A percentile compares a stretch with the other conserved stretches of the same genome.
phyloP scores from a whole-genome alignment of 108 stramenopile genomes.

The Cyclotella cryptica region DNA sequence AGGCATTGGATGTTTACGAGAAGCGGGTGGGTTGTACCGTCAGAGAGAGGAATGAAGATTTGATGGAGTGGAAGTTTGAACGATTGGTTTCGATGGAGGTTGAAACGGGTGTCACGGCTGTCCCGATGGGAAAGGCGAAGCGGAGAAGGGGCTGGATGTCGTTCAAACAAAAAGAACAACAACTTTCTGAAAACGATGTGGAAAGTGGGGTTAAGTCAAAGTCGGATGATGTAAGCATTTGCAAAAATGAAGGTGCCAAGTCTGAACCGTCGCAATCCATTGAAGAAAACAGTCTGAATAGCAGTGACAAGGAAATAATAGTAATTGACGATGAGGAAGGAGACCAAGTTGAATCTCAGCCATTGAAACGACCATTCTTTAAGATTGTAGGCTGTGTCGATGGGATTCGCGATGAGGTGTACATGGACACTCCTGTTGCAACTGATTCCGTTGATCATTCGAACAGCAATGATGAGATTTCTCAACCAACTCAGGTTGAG shows the following conservation, averaged over 20 bases:
- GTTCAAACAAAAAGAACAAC: no score
- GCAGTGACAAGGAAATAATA: constrained; percentile 4
- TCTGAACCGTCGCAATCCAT: background rate
- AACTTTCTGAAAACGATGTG: no score
- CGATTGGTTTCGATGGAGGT: constrained; percentile 10
- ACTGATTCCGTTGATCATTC: background rate
- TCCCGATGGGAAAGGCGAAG: constrained; percentile 37
- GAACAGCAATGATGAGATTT: background rate
- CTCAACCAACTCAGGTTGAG: constrained; percentile 12
- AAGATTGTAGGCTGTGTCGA: constrained; percentile 55
- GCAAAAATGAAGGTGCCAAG: background rate
- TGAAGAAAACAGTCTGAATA: background rate
- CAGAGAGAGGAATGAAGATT: constrained; percentile 65
- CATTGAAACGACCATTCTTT: constrained; percentile 33
- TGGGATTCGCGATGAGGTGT: constrained; percentile 61
- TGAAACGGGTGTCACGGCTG: constrained; percentile 37
- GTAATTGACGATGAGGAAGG: background rate
- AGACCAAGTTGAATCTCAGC: background rate
- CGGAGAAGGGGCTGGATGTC: constrained; percentile 15
- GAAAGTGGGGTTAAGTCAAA: background rate
- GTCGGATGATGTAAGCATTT: background rate
- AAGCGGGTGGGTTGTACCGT: constrained; percentile 66
- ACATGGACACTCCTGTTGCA: constrained; percentile 26
- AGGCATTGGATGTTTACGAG: constrained; percentile 79
- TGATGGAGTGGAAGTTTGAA: constrained; percentile 72